These are phyloP conservation scores for Ophiocordyceps camponoti-saundersi DNA, from an alignment of 2,329 filamentous ascomycete species.

Conservation along the genomic window DNA sequence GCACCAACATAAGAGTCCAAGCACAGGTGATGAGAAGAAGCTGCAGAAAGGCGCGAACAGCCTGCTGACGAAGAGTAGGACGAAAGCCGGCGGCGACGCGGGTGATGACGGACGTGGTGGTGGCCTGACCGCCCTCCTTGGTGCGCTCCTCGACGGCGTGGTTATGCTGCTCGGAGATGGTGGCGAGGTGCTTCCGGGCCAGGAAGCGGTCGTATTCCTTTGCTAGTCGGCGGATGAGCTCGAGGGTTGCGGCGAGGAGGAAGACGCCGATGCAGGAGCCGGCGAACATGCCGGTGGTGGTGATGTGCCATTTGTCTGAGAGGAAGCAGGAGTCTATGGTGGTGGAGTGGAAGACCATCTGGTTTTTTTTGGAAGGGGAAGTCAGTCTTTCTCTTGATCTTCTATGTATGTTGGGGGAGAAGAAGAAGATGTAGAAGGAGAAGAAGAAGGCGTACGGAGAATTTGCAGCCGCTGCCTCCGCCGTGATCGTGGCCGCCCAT, in stretches of 20 bases:
- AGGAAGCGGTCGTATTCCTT: conserved; percentile 60
- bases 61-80: conserved; percentile 48
- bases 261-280: conserved; percentile 66
- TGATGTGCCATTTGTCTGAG: conserved; percentile 51
- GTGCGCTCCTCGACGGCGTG: conserved; percentile 5
- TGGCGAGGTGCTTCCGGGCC: conserved; percentile 30
- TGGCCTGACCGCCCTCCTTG: conserved; percentile 5
- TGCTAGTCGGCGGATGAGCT: conserved; percentile 50
- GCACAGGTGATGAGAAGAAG: conserved; percentile 56
- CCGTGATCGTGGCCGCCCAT: neutral
- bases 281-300: conserved; percentile 53
- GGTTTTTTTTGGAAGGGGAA: neutral
- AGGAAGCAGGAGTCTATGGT: conserved; percentile 58
- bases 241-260: conserved; percentile 55
- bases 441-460: conserved; percentile 11
- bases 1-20: conserved; percentile 58
- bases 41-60: conserved; percentile 48
- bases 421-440: neutral
- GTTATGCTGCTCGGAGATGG: conserved; percentile 8
- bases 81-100: conserved; percentile 21
- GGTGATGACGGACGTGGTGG: conserved; percentile 1
- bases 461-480: conserved; percentile 19
- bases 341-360: conserved; percentile 75
- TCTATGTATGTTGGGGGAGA: neutral
- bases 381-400: no score